Base-by-base conservation (phyloP, 2,329 filamentous ascomycete genomes). In the Fusarium sp. region DNA sequence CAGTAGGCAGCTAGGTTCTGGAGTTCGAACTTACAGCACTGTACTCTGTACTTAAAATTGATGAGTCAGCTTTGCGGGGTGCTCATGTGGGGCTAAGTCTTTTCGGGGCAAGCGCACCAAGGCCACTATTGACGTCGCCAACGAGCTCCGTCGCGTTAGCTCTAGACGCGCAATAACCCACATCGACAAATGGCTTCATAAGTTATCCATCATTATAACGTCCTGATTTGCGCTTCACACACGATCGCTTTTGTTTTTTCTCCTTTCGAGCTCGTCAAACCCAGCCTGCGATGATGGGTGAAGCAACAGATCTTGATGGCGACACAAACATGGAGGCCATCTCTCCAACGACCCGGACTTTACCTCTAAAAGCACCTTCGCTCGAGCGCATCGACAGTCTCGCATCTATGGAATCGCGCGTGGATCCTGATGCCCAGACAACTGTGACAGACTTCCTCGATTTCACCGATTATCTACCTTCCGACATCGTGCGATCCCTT, bases 381-480 rank as follows among this genome's bases (percentile, higher is more conserved):
- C 66, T 78, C 37, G 73, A 75, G 39, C 78, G 79, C n/a, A 79
- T 82, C 31, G 81, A 79, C 66, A 83, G 82, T 46, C 64, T 76
- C 38, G 61, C 67, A 69, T 77, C 85, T 4, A 83, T 88, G 69
- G 83, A 84, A 64, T 82, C 87, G 78, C 87, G 87, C 73, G 85
- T 86, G 59, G 90, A 92, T 71, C 90, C 90, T 10, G 90, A 92
- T 82, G 89, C 89, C 31, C 89, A 92, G 75, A 89, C 90, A 11
- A 91, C 90, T n/a, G 87, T 92, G 23, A 91, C 89, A 66, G 90
- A 92, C 79, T 92, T 91, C 78, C 87, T 92, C 79, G 90, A 92
- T 78, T 90, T 90, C 73, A 91, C 89, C 74, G 91, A 93, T 79
- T 91, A 92, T 80, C 86, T 92, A 3, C 90, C 90, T 16, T 88